Evolutionary conservation across 495 filamentous ascomycete species (phyloP), one percentile per base, ranked within the genome.

Genomic region (Tuber microsphaerosporum): DNA sequence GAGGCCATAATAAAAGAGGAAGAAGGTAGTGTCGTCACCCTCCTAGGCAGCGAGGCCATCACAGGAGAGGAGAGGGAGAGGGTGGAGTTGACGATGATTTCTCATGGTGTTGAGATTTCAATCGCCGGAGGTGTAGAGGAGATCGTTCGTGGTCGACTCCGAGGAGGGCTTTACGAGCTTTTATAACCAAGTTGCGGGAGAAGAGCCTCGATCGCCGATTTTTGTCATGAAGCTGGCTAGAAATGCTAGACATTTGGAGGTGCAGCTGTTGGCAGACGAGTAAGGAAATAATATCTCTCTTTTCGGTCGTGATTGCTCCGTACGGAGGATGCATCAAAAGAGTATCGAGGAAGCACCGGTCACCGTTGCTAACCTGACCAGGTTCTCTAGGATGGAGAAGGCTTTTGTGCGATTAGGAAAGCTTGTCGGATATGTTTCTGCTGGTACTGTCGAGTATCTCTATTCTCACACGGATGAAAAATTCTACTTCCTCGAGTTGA

Each of bases 171-270:
- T 99, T 82, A 86, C 88, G 77, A 85, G 86, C 77, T 86, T 97
- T 69, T 99, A 98, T 87, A 94, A 94, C 80, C 96, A 95, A 42
- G 95, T 96, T 43, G 93, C 94, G 2, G 95, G 90, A 84, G 95
- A 99, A 87, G 97, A 98, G 79, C 95, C 95, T n/a, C 96, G 95
- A 68, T 98, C 96, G 41, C 95, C 95, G 42, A 99, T 99, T 83
- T 99, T 99, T 87, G 94, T 99, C 85, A 99, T 99, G 95, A 97
- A 99, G 88, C 88, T 99, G 76, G 95, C 95, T 39, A 94, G 97
- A 72, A 96, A 94, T 83, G 95, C 95, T 69, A 87, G 95, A 71
- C 95, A 99, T 88, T 87, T 99, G 86, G 95, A 99, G 85, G 95
- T 99, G 65, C 95, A 99, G 85, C 86, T 99, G 80, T 87, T 99